These are phyloP conservation scores for Podospora australis DNA, from an alignment of 495 filamentous ascomycete species.

Conservation along the genomic window DNA sequence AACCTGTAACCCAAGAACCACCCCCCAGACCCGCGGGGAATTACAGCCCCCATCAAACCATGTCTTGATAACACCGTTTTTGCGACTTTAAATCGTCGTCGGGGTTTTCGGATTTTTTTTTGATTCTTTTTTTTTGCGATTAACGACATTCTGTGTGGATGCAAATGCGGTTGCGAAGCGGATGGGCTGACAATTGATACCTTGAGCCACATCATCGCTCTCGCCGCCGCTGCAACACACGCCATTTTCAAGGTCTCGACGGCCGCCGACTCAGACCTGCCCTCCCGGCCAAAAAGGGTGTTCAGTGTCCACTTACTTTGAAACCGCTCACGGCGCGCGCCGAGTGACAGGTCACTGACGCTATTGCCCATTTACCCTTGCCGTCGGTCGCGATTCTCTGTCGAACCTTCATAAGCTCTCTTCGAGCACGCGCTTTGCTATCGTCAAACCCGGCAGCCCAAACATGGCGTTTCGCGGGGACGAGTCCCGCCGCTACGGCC, in stretches of 20 bases:
- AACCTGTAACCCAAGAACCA: neutral
- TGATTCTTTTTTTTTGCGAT: too few relatives aligned
- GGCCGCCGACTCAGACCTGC: too few relatives aligned
- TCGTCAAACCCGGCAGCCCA: too few relatives aligned
- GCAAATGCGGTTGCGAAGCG: neutral
- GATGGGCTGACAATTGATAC: neutral
- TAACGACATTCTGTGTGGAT: neutral
- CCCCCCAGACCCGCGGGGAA: too few relatives aligned
- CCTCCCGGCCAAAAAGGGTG: too few relatives aligned
- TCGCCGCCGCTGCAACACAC: too few relatives aligned
- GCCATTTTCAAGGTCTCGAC: too few relatives aligned
- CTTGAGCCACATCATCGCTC: neutral
- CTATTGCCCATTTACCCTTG: neutral
- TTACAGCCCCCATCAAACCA: too few relatives aligned
- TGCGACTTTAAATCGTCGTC: too few relatives aligned
- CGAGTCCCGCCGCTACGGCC: constrained; percentile 51
- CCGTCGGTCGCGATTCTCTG: neutral
- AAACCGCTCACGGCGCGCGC: neutral
- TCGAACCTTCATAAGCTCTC: neutral
- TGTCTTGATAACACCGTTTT: neutral
- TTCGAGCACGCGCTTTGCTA: neutral
- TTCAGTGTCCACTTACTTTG: neutral
- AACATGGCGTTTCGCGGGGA: constrained; percentile 51
- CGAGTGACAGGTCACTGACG: neutral
- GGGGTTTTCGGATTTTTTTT: too few relatives aligned